phyloP scores from a whole-genome alignment of 768 basidiomycete species.

The Baorangia bicolor region DNA sequence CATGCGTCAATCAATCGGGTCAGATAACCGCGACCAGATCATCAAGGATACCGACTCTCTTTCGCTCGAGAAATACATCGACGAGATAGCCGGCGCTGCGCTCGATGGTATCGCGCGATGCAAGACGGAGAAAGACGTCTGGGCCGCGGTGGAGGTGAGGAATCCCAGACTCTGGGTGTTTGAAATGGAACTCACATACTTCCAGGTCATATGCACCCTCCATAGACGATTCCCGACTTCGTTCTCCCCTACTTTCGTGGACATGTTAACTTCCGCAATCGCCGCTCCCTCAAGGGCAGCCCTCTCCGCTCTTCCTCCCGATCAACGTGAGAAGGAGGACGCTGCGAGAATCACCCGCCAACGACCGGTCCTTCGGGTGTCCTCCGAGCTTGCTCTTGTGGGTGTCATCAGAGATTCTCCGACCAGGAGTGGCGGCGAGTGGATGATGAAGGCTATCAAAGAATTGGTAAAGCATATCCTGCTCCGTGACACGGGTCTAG shows the following conservation, averaged over 20 bases:
- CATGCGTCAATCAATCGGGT: constrained; percentile 80
- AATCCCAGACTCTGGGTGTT: not conserved
- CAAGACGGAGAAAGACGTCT: constrained; percentile 90
- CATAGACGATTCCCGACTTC: constrained; percentile 82
- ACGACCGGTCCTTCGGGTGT: constrained; percentile 81
- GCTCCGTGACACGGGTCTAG: constrained; percentile 9
- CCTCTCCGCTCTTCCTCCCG: constrained; percentile 56
- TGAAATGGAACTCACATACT: not conserved
- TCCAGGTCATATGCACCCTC: constrained; percentile 81
- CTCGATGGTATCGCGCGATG: constrained; percentile 84
- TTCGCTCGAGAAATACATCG: constrained; percentile 92
- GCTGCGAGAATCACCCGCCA: constrained; percentile 73
- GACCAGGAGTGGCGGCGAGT: constrained; percentile 74
- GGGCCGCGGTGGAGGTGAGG: constrained; percentile 87
- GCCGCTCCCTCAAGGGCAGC: constrained; percentile 57
- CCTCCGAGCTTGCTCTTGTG: constrained; percentile 87
- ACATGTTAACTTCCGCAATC: constrained; percentile 56
- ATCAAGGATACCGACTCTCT: constrained; percentile 90
- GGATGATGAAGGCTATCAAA: constrained; percentile 84
- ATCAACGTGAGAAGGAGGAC: constrained; percentile 94
- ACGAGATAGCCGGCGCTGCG: constrained; percentile 87
- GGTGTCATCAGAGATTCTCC: constrained; percentile 77
- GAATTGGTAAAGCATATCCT: constrained; percentile 63
- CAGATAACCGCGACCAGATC: constrained; percentile 81
- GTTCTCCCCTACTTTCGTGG: constrained; percentile 73